Conservation (phyloP, 371 early-diverging fungal species). For the Sporodiniella umbellata region DNA sequence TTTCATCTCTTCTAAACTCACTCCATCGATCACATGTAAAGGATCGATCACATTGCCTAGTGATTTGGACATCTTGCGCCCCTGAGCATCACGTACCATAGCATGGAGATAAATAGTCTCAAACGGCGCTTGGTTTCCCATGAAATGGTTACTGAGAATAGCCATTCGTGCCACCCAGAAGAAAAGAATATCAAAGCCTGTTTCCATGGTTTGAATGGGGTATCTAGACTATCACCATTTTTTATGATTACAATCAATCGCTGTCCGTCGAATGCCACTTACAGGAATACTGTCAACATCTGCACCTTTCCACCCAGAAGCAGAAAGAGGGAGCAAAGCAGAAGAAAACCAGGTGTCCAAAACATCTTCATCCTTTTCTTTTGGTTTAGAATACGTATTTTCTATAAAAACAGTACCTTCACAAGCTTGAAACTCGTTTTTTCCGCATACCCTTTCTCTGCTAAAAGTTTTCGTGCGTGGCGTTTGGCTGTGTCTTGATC, state of each 20-base stretch:
- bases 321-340: constrained; percentile 95
- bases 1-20: constrained; percentile 65
- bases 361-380: constrained; percentile 90
- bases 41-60: constrained; percentile 99
- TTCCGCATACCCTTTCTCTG: constrained; percentile 23
- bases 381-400: too few species aligned
- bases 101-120: constrained; percentile 77
- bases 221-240: constrained; percentile 47
- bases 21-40: constrained; percentile 91
- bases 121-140: constrained; percentile 80
- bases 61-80: constrained; percentile 98
- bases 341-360: constrained; percentile 99
- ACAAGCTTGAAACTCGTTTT: constrained; percentile 26
- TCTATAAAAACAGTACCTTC: too few species aligned
- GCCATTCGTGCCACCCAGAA: constrained; percentile 99
- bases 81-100: constrained; percentile 94
- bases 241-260: neutral
- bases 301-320: constrained; percentile 61
- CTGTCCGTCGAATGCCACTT: constrained; percentile 8
- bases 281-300: constrained; percentile 30
- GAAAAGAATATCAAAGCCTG: constrained; percentile 99
- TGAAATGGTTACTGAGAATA: constrained; percentile 93
- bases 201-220: constrained; percentile 93
- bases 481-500: constrained; percentile 57
- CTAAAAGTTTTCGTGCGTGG: constrained; percentile 39